phyloP scores from a whole-genome alignment of 352 stramenopile species.

The Pseudoperonospora humuli region DNA sequence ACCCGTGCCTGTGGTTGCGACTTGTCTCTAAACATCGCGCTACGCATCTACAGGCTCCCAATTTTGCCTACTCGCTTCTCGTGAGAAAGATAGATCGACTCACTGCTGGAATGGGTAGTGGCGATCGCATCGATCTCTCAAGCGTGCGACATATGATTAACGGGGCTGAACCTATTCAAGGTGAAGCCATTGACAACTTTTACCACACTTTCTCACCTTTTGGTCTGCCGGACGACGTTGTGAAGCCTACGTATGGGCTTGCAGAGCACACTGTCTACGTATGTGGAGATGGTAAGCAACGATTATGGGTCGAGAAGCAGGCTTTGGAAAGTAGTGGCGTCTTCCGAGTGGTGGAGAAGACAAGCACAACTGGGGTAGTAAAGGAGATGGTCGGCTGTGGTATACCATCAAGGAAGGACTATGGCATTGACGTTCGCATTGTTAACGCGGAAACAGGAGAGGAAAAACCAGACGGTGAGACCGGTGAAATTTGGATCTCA shows the following conservation, averaged over 20 bases:
- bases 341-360: slow-evolving; percentile 34
- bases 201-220: slow-evolving; percentile 85
- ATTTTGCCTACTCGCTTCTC: slow-evolving; percentile 97
- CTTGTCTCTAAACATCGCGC: slow-evolving; percentile 80
- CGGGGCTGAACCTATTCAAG: slow-evolving; percentile 95
- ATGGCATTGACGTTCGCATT: slow-evolving; percentile 91
- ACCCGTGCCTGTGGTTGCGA: slow-evolving; percentile 94
- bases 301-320: slow-evolving; percentile 86
- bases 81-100: slow-evolving; percentile 89
- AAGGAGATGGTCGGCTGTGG: slow-evolving; percentile 93
- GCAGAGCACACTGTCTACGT: slow-evolving; percentile 99
- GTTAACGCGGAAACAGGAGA: slow-evolving; percentile 76
- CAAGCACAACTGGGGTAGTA: slow-evolving; percentile 1
- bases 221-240: slow-evolving; percentile 78
- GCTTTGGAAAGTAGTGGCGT: slow-evolving; percentile 79
- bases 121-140: slow-evolving; percentile 81
- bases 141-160: slow-evolving; percentile 96
- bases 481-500: slow-evolving; percentile 86
- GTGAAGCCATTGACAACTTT: slow-evolving; percentile 81
- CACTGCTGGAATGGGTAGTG: slow-evolving; percentile 11
- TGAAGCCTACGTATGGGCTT: slow-evolving; percentile 98
- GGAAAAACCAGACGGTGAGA: slow-evolving; percentile 41
- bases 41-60: slow-evolving; percentile 97
- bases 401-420: slow-evolving; percentile 65
- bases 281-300: slow-evolving; percentile 87